Conservation (phyloP, 2,329 filamentous ascomycete genomes). For the Colletotrichum filicis region DNA sequence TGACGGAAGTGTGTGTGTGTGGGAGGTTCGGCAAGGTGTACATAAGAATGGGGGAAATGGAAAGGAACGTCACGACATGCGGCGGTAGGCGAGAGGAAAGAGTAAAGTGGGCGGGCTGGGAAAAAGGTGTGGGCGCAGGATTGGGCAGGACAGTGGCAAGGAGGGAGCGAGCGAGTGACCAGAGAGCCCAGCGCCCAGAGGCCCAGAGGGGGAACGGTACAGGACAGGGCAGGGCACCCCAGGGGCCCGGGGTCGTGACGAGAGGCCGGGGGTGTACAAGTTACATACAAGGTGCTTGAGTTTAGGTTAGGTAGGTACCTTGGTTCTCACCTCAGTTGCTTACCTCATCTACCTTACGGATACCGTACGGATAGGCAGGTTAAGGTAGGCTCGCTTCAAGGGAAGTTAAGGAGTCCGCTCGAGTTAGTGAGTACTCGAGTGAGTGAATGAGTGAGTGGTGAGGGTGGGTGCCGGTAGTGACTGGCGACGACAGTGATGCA, state of each 20-base stretch:
- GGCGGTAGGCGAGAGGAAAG: slow-evolving; percentile 23
- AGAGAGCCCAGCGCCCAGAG: not conserved
- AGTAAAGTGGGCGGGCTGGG: slow-evolving; percentile 20
- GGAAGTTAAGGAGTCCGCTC: not conserved
- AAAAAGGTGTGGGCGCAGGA: not conserved
- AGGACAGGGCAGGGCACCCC: too few relatives aligned
- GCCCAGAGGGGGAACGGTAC: not conserved
- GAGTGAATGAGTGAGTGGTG: not conserved
- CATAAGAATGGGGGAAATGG: slow-evolving; percentile 24
- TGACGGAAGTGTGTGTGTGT: slow-evolving; percentile 5
- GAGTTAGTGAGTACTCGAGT: too few relatives aligned
- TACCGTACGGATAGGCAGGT: too few relatives aligned
- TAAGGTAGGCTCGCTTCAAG: slow-evolving; percentile 13
- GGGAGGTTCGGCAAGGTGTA: slow-evolving; percentile 7
- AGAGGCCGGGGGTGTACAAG: not conserved
- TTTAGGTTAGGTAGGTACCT: slow-evolving; percentile 6
- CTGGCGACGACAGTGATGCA: too few relatives aligned
- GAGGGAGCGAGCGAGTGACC: not conserved
- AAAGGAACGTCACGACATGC: slow-evolving; percentile 22
- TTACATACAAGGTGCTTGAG: not conserved
- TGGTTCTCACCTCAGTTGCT: too few relatives aligned
- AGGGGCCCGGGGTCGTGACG: not conserved
- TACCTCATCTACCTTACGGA: too few relatives aligned
- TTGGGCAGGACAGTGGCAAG: not conserved
- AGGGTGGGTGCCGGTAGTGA: too few relatives aligned